Evolutionary conservation across 768 basidiomycete genomes (phyloP), one percentile per base, ranked within the genome.

Genomic region (Serendipita sp.): DNA sequence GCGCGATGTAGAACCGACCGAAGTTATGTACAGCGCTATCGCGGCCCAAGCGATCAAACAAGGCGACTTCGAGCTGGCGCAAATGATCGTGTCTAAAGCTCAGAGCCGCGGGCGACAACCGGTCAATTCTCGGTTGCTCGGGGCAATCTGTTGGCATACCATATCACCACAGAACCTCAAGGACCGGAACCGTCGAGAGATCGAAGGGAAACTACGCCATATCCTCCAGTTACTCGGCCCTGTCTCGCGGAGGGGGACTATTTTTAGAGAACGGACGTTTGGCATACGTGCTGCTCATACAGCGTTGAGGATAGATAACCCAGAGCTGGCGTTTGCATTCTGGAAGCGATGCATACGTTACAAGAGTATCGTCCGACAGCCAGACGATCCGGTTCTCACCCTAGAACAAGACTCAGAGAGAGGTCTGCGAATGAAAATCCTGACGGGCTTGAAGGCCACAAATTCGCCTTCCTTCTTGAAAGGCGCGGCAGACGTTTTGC

Each of bases 111-210:
- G 55, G 4, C 27, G 33, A n/a, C 23, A 4, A 29, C 29, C 16
- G 10, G 10, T 4, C 8, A 29, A 60, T n/a, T 10, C 29, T n/a
- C 23, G n/a, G 55, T n/a, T 60, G 10, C 55, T 60, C 36, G 55
- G 55, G 4, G 55, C 55, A 29, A 36, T 60, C 55, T 60, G 55
- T 37, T 60, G 55, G 55, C 55, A 60, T 29, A 60, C 27, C 34
- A 60, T 60, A 3, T 60, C 55, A n/a, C 27, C 4, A 60, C 10
- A 36, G 8, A 37, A 34, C 16, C 36, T 60, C 4, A 8, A 27
- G 36, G 33, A 18, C 10, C 27, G 23, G 10, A n/a, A 1, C 18
- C 18, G 18, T 8, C 27, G 16, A 8, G 55, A 60, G n/a, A 31
- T 34, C 10, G 29, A 10, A 10, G 18, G 10, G 36, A 23, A 29